phyloP scores from a whole-genome alignment of 1,139 yeast genomes.

The Petasospora fabianii region DNA sequence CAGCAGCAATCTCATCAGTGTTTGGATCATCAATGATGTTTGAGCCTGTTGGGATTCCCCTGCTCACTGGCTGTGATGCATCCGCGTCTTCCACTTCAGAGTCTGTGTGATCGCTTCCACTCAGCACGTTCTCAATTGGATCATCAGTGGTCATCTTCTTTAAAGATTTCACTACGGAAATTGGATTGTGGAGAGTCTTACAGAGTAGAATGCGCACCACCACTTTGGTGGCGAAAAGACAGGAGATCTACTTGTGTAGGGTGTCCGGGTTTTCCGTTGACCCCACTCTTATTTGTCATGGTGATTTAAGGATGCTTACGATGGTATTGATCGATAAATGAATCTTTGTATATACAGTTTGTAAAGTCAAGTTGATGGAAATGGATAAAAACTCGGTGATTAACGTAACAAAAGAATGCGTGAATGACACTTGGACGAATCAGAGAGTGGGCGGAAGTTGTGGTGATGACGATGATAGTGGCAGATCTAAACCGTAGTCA shows the following conservation, averaged over 20 bases:
- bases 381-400: too few species aligned
- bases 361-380: background rate
- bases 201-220: too few species aligned
- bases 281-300: background rate
- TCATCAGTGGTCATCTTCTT: conserved; percentile 6
- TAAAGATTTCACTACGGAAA: background rate
- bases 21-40: conserved; percentile 54
- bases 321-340: too few species aligned
- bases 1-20: conserved; percentile 42
- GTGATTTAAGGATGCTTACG: too few species aligned
- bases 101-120: conserved; percentile 22
- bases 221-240: background rate
- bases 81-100: conserved; percentile 20
- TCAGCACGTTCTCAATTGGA: conserved; percentile 2
- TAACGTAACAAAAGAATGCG: too few species aligned
- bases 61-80: conserved; percentile 4
- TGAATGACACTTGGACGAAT: too few species aligned
- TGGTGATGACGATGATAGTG: background rate
- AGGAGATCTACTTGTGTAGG: background rate
- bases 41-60: conserved; percentile 8
- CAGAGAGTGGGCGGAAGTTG: too few species aligned
- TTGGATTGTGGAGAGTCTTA: too few species aligned
- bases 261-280: conserved; percentile 2
- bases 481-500: background rate
- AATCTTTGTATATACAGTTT: background rate